Evolutionary conservation across 2,329 filamentous ascomycete species (phyloP).

Genomic region (Aspergillus eucalypticola): DNA sequence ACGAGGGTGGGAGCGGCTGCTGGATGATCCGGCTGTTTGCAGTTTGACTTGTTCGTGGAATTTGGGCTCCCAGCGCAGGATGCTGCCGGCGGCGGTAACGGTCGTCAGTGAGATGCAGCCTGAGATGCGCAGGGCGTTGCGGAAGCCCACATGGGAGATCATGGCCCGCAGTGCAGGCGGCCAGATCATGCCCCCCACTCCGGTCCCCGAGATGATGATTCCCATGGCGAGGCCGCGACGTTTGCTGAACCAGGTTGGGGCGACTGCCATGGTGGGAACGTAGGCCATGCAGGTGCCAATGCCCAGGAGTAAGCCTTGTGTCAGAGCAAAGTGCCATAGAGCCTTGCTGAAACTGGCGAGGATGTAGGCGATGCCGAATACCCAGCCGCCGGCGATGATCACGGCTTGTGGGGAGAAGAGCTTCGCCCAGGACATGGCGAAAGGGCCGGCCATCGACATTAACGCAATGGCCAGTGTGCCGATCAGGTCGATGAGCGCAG

Average conservation of each 20-base stretch:
- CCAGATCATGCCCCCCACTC: conserved; percentile 44
- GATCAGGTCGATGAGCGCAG: conserved; percentile 43
- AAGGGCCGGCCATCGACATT: conserved; percentile 42
- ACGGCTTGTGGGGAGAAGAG: conserved; percentile 35
- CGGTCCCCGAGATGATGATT: conserved; percentile 41
- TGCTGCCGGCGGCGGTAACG: conserved; percentile 28
- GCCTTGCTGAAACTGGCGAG: conserved; percentile 36
- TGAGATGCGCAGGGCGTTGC: conserved; percentile 40
- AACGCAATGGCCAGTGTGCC: conserved; percentile 40
- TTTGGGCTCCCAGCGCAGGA: conserved; percentile 33
- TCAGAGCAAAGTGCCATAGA: conserved; percentile 38
- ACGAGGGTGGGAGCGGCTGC: not conserved
- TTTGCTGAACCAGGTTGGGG: conserved; percentile 42
- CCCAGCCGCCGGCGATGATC: conserved; percentile 34
- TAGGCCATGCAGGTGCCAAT: conserved; percentile 43
- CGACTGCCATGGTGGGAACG: conserved; percentile 41
- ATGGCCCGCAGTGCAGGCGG: conserved; percentile 37
- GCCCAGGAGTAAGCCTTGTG: conserved; percentile 43
- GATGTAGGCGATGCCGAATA: conserved; percentile 38
- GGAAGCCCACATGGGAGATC: conserved; percentile 38
- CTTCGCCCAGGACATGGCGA: conserved; percentile 39
- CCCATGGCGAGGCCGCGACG: conserved; percentile 44
- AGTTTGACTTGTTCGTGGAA: conserved; percentile 24
- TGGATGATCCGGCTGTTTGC: conserved; percentile 12
- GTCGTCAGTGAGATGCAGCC: conserved; percentile 32